Base-by-base conservation (phyloP, 768 basidiomycete genomes). In the Mycena floridula region DNA sequence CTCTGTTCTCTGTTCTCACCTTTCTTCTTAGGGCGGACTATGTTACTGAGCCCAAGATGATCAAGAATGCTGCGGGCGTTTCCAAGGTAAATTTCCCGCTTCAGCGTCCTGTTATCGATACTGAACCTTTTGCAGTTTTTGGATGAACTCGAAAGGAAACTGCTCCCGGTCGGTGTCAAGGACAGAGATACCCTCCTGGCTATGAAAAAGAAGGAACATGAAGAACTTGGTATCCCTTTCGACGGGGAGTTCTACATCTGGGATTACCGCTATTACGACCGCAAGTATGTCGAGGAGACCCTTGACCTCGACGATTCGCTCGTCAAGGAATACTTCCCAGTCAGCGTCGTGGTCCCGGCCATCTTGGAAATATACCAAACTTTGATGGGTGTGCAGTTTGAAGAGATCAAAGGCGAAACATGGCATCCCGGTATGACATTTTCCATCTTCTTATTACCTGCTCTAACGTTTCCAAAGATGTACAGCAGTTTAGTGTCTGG, bases 291-390 rank as follows among this genome's bases (percentile, higher is more conserved):
- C 43, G 85, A 91, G 61, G 69, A 75, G 54, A 71, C 73, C 18
- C 69, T 92, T 22, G 69, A 73, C 26, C 72, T 90, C 25, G 88
- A 92, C 49, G 86, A 91, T 51, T 75, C 76, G 50, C 67, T 82
- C 11, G 80, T 93, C 51, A 91, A 92, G 63, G 85, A 92, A 59
- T 89, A 91, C 61, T 92, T 94, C 75, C 89, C 89, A 0, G 91
- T 92, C 3, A 70, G 79, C 2, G 76, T 82, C 15, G 88, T 94
- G 35, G 85, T 94, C 9, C 85, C 88, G 5, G 72, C 83, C 3
- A 89, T 94, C 54, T 70, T 94, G 38, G 68, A 77, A 12, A 89
- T 93, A 56, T 94, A 93, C 61, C 87, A 91, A 60, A 79, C 80
- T 45, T 65, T 93, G 16, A 77, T 94, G 22, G 76, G 85, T 15